These are phyloP conservation scores for Brettanomyces nanus DNA, from an alignment of 805 yeast genomes.

Conservation along the genomic window DNA sequence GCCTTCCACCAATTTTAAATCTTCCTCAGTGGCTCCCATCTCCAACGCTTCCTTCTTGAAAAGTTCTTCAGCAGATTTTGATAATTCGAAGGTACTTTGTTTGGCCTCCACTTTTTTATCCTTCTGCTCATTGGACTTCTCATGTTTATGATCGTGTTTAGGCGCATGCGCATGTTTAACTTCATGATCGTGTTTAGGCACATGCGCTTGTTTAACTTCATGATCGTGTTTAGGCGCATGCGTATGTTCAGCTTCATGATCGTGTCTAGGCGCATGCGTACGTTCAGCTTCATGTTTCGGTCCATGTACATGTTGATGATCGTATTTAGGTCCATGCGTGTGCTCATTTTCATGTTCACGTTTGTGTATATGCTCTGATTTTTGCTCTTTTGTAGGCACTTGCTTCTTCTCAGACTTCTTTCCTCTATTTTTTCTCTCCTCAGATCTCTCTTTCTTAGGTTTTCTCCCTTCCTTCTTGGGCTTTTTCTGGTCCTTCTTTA, in stretches of 20 bases:
- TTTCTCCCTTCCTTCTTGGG: conserved; percentile 10
- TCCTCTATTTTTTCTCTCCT: neutral
- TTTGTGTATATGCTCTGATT: neutral
- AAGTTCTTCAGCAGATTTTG: neutral
- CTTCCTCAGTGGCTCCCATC: conserved; percentile 84
- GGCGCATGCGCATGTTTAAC: neutral
- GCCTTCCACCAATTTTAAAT: conserved; percentile 53
- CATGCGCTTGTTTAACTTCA: neutral
- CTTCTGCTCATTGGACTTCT: neutral
- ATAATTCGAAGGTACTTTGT: neutral
- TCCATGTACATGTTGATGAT: too few species aligned
- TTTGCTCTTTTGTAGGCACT: neutral
- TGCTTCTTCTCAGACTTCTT: neutral
- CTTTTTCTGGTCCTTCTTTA: conserved; percentile 21
- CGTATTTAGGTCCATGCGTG: neutral
- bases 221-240: neutral
- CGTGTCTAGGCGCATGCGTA: neutral
- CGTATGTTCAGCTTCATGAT: neutral
- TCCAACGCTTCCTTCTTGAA: conserved; percentile 68
- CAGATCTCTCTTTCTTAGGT: neutral
- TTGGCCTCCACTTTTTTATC: neutral
- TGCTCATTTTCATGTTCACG: neutral
- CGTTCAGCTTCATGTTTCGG: neutral
- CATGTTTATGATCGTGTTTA: too few species aligned
- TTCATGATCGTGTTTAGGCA: neutral